phyloP scores from a whole-genome alignment of 2,329 filamentous ascomycete genomes.

The Verticillium nonalfalfae region DNA sequence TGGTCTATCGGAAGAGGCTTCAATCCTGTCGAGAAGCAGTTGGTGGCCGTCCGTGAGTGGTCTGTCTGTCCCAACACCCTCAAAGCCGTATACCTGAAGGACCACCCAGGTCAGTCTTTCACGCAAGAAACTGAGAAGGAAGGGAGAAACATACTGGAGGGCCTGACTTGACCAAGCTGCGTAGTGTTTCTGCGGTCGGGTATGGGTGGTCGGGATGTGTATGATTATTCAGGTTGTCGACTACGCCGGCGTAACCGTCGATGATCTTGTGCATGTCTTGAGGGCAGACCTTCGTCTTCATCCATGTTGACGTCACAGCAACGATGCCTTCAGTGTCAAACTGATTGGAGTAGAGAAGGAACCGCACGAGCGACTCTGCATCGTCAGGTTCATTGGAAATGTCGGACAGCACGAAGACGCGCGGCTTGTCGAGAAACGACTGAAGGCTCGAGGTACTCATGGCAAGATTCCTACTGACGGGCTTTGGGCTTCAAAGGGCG shows the following conservation, averaged over 20 bases:
- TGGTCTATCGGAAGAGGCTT: slow-evolving; percentile 22
- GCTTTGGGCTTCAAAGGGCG: background rate
- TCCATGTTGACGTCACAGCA: slow-evolving; percentile 37
- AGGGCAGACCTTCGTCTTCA: slow-evolving; percentile 29
- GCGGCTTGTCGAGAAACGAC: slow-evolving; percentile 15
- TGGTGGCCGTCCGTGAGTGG: slow-evolving; percentile 28
- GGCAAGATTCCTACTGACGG: background rate
- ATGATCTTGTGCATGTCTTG: slow-evolving; percentile 33
- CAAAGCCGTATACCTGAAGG: slow-evolving; percentile 19
- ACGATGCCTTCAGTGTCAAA: slow-evolving; percentile 36
- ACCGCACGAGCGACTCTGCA: slow-evolving; percentile 33
- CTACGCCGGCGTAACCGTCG: slow-evolving; percentile 32
- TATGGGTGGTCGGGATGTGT: slow-evolving; percentile 35
- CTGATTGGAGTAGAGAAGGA: slow-evolving; percentile 37
- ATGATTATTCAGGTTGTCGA: slow-evolving; percentile 40
- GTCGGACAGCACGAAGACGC: slow-evolving; percentile 32
- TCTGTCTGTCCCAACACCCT: slow-evolving; percentile 18
- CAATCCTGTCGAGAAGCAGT: slow-evolving; percentile 26
- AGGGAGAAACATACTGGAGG: slow-evolving; percentile 7
- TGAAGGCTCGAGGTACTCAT: background rate
- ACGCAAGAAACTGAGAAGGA: too few relatives aligned
- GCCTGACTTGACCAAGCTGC: slow-evolving; percentile 25
- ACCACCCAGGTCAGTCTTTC: background rate
- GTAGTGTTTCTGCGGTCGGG: slow-evolving; percentile 26
- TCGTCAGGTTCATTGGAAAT: slow-evolving; percentile 40